Conservation (phyloP, 2,329 filamentous ascomycete species). For the Apiospora hydei region DNA sequence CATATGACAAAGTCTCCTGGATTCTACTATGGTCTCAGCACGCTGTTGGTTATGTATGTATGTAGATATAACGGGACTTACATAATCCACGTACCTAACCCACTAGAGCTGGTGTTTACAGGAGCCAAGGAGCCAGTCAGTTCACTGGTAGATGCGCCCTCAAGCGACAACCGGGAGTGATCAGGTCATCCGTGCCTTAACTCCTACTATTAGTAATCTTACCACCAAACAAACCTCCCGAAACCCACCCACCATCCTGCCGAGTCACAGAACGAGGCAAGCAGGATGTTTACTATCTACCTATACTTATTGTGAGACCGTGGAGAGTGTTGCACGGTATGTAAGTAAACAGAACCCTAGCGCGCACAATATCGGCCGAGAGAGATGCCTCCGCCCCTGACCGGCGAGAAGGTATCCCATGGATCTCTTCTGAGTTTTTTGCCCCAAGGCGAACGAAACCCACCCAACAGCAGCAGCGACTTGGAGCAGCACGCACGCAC, state of each 20-base stretch:
- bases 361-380: not conserved
- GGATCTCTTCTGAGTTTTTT: not conserved
- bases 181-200: slow-evolving; percentile 11
- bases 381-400: not conserved
- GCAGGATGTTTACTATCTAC: not conserved
- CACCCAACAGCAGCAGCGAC: not conserved
- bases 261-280: not conserved
- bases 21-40: not conserved
- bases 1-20: too few species aligned
- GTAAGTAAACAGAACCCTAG: not conserved
- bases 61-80: not conserved
- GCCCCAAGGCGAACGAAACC: not conserved
- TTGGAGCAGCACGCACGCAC: not conserved
- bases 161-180: not conserved
- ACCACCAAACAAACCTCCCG: not conserved
- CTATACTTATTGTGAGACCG: not conserved
- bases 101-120: not conserved
- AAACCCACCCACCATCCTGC: slow-evolving; percentile 5
- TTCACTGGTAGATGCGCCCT: not conserved
- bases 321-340: not conserved
- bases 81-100: not conserved
- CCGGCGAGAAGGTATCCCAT: not conserved
- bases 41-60: not conserved
- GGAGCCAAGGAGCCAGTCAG: not conserved
- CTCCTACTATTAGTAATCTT: slow-evolving; percentile 3